Evolutionary conservation across 352 stramenopile species (phyloP).

Genomic region (Phytophthora chlamydospora): DNA sequence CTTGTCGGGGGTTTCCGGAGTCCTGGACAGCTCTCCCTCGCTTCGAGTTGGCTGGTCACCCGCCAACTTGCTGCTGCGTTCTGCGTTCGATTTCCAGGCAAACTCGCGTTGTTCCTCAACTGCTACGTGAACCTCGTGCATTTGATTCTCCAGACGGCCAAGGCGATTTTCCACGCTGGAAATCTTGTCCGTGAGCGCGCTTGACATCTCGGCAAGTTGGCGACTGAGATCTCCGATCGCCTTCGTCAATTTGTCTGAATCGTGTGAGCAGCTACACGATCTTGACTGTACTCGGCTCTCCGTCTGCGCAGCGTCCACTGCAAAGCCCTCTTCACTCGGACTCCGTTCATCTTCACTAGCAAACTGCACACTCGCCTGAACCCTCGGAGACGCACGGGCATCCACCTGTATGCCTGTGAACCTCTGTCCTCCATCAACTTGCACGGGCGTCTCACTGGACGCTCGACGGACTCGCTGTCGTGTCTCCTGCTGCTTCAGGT

Average conservation of each 20-base stretch:
- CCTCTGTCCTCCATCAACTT: conserved; percentile 3
- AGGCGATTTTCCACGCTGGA: conserved; percentile 44
- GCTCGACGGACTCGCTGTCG: conserved; percentile 7
- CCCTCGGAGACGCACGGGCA: background rate
- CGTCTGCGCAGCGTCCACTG: conserved; percentile 8
- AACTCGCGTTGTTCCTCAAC: conserved; percentile 22
- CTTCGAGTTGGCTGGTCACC: background rate
- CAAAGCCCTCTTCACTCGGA: background rate
- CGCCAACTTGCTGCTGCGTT: conserved; percentile 1
- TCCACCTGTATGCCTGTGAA: conserved; percentile 2
- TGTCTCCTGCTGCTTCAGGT: conserved; percentile 25
- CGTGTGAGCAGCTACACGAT: conserved; percentile 10
- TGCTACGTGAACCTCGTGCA: conserved; percentile 28
- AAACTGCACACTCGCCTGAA: conserved; percentile 13
- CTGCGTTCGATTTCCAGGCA: background rate
- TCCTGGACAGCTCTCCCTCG: background rate
- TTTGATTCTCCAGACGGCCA: conserved; percentile 36
- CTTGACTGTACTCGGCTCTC: background rate
- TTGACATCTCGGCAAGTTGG: conserved; percentile 41
- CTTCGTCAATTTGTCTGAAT: conserved; percentile 13
- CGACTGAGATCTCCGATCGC: conserved; percentile 33
- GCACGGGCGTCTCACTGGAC: conserved; percentile 14
- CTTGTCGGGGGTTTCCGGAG: background rate
- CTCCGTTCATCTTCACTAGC: background rate
- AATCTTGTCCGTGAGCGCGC: conserved; percentile 42